phyloP scores from a whole-genome alignment of 768 basidiomycete genomes.

The Phaeotremella fagi region DNA sequence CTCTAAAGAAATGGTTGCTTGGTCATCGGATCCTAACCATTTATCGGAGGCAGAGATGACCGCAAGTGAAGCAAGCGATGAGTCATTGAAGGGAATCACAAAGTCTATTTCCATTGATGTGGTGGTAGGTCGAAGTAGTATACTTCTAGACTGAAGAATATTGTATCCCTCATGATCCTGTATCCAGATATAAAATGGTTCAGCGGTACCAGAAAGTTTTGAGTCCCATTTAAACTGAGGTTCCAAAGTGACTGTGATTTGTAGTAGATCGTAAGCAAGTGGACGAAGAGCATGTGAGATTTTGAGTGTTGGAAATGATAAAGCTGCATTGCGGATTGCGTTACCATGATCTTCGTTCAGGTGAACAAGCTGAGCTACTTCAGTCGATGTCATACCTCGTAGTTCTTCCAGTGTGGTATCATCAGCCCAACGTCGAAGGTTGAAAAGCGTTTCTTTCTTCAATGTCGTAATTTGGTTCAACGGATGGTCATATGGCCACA shows the following conservation, averaged over 20 bases:
- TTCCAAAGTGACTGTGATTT: slow-evolving; percentile 61
- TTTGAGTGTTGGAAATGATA: slow-evolving; percentile 71
- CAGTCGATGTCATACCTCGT: slow-evolving; percentile 59
- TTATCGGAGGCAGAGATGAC: slow-evolving; percentile 79
- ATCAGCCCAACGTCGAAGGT: slow-evolving; percentile 72
- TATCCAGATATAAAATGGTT: slow-evolving; percentile 95
- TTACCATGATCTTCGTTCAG: slow-evolving; percentile 79
- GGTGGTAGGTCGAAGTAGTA: slow-evolving; percentile 67
- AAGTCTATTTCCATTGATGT: slow-evolving; percentile 65
- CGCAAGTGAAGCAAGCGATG: slow-evolving; percentile 62
- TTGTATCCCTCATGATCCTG: slow-evolving; percentile 76
- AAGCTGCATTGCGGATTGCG: slow-evolving; percentile 71
- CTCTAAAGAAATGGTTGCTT: slow-evolving; percentile 60
- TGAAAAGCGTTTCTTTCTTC: slow-evolving; percentile 70
- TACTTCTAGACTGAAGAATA: slow-evolving; percentile 73
- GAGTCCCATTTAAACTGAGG: slow-evolving; percentile 74
- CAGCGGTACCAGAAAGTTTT: slow-evolving; percentile 66
- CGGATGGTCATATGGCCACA: slow-evolving; percentile 95
- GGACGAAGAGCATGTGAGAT: slow-evolving; percentile 71
- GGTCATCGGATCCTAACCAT: slow-evolving; percentile 89
- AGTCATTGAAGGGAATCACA: slow-evolving; percentile 65
- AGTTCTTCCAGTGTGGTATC: slow-evolving; percentile 73
- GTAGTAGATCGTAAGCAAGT: slow-evolving; percentile 75
- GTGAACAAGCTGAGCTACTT: slow-evolving; percentile 74
- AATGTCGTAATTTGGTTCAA: slow-evolving; percentile 70